phyloP scores from a whole-genome alignment of 2,329 filamentous ascomycete genomes.

The Onygenales sp. region DNA sequence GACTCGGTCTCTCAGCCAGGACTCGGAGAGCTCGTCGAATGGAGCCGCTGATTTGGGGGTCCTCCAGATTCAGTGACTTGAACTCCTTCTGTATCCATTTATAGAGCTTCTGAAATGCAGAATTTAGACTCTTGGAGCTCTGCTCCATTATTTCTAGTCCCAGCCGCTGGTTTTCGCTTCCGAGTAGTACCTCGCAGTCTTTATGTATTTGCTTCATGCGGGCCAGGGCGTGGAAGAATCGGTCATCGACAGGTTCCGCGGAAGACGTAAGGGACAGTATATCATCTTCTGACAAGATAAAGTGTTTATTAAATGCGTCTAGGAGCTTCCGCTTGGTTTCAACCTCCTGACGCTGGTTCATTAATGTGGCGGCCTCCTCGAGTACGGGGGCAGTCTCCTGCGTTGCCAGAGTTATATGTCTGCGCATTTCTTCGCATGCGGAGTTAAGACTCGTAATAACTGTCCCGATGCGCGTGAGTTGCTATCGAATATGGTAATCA shows the following conservation, averaged over 20 bases:
- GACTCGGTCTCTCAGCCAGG: constrained; percentile 74
- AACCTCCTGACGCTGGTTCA: constrained; percentile 62
- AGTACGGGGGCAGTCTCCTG: constrained; percentile 64
- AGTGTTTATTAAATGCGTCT: constrained; percentile 68
- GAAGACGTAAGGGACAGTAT: constrained; percentile 64
- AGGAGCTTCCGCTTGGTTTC: constrained; percentile 74
- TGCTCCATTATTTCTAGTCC: constrained; percentile 88
- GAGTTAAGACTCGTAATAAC: constrained; percentile 71
- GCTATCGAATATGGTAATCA: constrained; percentile 40
- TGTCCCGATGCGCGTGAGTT: constrained; percentile 73
- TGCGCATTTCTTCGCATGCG: constrained; percentile 71
- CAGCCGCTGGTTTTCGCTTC: constrained; percentile 78
- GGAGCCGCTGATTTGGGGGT: constrained; percentile 78
- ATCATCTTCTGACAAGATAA: constrained; percentile 75
- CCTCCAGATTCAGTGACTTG: constrained; percentile 84
- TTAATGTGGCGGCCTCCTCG: constrained; percentile 64
- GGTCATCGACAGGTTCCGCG: constrained; percentile 72
- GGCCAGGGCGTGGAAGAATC: constrained; percentile 67
- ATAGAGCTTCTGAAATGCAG: constrained; percentile 90
- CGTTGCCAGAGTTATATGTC: constrained; percentile 65
- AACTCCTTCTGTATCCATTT: constrained; percentile 93
- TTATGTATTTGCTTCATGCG: constrained; percentile 79
- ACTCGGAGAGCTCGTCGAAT: constrained; percentile 78
- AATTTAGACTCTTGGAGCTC: constrained; percentile 75
- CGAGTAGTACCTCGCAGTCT: constrained; percentile 81